These are phyloP conservation scores for Thalassiosira livingstoniorum DNA, from an alignment of 352 stramenopile genomes.

Conservation along the genomic window DNA sequence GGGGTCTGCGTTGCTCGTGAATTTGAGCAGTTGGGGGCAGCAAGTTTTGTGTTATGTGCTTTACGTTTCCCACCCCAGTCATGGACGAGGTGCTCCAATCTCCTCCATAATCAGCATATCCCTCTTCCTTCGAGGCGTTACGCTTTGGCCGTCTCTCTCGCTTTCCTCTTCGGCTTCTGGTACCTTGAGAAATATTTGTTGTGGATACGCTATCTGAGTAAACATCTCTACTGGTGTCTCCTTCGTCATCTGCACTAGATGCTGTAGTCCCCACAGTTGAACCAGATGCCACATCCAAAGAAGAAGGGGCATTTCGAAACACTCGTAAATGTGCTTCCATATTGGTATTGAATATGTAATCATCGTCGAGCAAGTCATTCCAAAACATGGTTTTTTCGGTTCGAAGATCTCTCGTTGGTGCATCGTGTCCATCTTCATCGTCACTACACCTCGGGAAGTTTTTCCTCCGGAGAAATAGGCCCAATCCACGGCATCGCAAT, in stretches of 20 bases:
- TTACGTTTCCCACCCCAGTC: not conserved
- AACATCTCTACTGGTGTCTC: not conserved
- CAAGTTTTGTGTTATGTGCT: not conserved
- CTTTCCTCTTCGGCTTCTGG: slow-evolving; percentile 57
- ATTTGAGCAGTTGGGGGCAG: not conserved
- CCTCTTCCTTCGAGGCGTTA: not conserved
- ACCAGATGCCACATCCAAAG: too few relatives aligned
- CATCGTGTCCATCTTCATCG: not conserved
- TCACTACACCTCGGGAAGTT: slow-evolving; percentile 5
- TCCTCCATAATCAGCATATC: not conserved
- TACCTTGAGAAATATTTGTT: slow-evolving; percentile 13
- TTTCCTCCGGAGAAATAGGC: slow-evolving; percentile 57
- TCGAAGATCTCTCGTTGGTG: not conserved
- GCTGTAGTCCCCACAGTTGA: too few relatives aligned
- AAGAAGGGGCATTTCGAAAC: slow-evolving; percentile 33
- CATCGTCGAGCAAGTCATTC: slow-evolving; percentile 41
- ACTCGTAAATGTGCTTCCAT: slow-evolving; percentile 33
- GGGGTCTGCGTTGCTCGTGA: not conserved
- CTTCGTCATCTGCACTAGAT: not conserved
- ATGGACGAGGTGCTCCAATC: not conserved
- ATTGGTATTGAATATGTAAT: slow-evolving; percentile 49
- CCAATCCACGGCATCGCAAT: slow-evolving; percentile 21
- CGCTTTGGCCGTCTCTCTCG: slow-evolving; percentile 46
- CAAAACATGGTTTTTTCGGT: slow-evolving; percentile 33
- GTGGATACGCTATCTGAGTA: not conserved